Evolutionary conservation across 495 filamentous ascomycete genomes (phyloP), one percentile per base, ranked within the genome.

Genomic region (Aspergillus indologenus): DNA sequence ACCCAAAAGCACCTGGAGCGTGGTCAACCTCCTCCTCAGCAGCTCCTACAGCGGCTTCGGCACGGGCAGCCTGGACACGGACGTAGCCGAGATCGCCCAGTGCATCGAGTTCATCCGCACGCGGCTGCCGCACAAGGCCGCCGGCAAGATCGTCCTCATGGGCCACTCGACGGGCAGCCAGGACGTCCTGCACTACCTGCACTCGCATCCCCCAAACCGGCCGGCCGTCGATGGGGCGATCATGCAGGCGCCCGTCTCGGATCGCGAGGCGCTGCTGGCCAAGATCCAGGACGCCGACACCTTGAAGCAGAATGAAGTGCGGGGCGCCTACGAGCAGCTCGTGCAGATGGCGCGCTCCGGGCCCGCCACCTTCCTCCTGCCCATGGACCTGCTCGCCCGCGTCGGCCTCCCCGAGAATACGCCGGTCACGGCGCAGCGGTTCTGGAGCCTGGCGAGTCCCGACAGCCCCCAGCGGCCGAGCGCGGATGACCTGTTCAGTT

Each of bases 91-190:
- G 69, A 80, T 96, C 46, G 81, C 77, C 0, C 72, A 83, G 20
- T 81, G 88, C 52, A 88, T 96, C n/a, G 67, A 76, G 19, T 92
- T 92, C 66, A 83, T 96, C 51, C 78, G 77, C 3, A 64, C 68
- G n/a, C 68, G 22, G 21, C 44, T 22, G 15, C 26, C 51, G 34
- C 34, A 65, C 58, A 75, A 73, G 45, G 62, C 60, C 1, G 50
- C 63, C 52, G 12, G 46, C 12, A 90, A 87, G 66, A 75, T 96
- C n/a, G 87, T 93, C 9, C 69, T 97, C 12, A 84, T 98, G 82
- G 94, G 94, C 11, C 91, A 96, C 62, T 92, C 88, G 1, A 90
- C 87, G 0, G 94, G 94, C 2, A 91, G 89, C 59, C 94, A 96
- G 75, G 91, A 96, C 66, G 85, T 89, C 31, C 80, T 97, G 71